Base-by-base conservation (phyloP, 2,329 filamentous ascomycete genomes). In the Aspergillus sp. region DNA sequence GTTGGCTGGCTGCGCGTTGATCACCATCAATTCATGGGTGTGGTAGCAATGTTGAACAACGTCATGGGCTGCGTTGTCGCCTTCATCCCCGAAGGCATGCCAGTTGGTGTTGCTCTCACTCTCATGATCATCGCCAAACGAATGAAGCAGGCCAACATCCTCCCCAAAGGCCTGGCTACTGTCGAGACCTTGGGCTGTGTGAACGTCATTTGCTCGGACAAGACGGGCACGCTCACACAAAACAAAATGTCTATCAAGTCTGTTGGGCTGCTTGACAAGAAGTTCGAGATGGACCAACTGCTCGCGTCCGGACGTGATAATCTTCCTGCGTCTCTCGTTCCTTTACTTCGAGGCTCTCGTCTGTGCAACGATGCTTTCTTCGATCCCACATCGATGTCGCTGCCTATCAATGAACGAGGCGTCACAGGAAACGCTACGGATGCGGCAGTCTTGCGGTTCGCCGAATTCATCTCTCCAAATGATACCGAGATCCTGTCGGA, bases 361-460 rank as follows among this genome's bases (percentile, higher is more conserved):
- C 79, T 92, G 1, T 92, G 88, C 72, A 92, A 92, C 57, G 86
- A 87, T 20, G 88, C 85, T 6, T 84, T 87, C 52, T 89, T 92
- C 55, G 88, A 91, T 58, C 83, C 84, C 0, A 76, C 84, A 1
- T 88, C 85, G 0, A 72, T 79, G 51, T 72, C 83, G 34, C 64
- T 83, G 3, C 85, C 87, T 0, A 65, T 89, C 1, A 69, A 77
- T 5, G 78, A 88, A 14, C 81, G 87, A 5, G 82, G 80, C 48
- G 81, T 91, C 50, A 85, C 87, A 57, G 88, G 88, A 6, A 88
- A 92, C 67, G 88, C 88, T 0, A 92, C 89, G 0, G 89, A 92
- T 64, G 83, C 86, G 58, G 88, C 88, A 23, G 80, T 91, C 16
- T 75, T 92, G 11, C 82, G 88, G 45, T 87, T 92, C 49, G 84